A percentile compares a stretch with the other conserved stretches of the same genome.
Evolutionary conservation across 192 early-diverging fungal species (phyloP).

Genomic region (Coemansia furcata): DNA sequence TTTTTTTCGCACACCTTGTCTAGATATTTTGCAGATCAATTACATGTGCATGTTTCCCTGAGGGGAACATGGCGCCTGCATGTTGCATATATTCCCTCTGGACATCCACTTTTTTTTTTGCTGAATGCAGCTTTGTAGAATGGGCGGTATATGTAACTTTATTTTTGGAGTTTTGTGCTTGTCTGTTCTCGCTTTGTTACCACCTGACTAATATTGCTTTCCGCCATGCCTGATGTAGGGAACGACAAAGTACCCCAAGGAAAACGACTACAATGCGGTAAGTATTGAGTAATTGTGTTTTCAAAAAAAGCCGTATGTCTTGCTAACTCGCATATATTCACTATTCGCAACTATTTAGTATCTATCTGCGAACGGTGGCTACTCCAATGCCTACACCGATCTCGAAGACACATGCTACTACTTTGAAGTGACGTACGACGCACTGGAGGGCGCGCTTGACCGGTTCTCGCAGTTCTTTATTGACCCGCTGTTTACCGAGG

Average conservation of each 20-base stretch:
- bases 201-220: not conserved
- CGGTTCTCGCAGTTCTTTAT: slow-evolving; percentile 94
- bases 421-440: slow-evolving; percentile 51
- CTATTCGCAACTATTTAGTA: slow-evolving; percentile 15
- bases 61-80: not conserved
- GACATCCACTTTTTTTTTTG: not conserved
- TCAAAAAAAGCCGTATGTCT: not conserved
- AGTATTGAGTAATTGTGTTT: slow-evolving; percentile 9
- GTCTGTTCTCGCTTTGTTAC: not conserved
- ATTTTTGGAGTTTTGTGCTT: not conserved
- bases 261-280: slow-evolving; percentile 66
- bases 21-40: slow-evolving; percentile 1
- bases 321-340: not conserved
- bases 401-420: slow-evolving; percentile 53
- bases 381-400: slow-evolving; percentile 54
- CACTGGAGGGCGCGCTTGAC: slow-evolving; percentile 65
- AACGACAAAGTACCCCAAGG: slow-evolving; percentile 70
- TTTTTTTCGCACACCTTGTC: not conserved
- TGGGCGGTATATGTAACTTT: not conserved
- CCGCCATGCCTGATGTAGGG: slow-evolving; percentile 37
- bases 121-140: not conserved
- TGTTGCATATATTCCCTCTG: not conserved
- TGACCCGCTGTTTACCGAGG: slow-evolving; percentile 79
- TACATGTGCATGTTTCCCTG: not conserved
- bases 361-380: slow-evolving; percentile 44